These are phyloP conservation scores for Arthrobotrys entomopaga DNA, from an alignment of 2,329 filamentous ascomycete species.

Conservation along the genomic window DNA sequence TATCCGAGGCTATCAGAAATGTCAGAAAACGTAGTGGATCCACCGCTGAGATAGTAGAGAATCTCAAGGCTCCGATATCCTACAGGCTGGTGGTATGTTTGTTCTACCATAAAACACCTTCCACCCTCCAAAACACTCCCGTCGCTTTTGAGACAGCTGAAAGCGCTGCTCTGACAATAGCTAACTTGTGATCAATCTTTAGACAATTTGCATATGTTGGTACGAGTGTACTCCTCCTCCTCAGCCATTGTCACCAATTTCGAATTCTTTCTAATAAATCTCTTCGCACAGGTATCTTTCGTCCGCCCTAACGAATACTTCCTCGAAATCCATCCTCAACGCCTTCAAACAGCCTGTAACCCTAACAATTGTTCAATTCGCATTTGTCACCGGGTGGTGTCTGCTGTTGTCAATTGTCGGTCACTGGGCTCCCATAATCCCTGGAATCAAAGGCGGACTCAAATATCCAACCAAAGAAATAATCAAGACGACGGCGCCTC, in stretches of 20 bases:
- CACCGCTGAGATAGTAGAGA: conserved; percentile 53
- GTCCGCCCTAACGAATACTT: conserved; percentile 95
- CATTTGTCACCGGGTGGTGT: conserved; percentile 89
- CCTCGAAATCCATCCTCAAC: conserved; percentile 97
- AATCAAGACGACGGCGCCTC: conserved; percentile 84
- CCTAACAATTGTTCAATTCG: conserved; percentile 95
- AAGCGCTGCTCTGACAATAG: neutral
- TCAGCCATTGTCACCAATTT: conserved; percentile 3
- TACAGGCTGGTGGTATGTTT: conserved; percentile 54
- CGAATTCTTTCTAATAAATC: conserved; percentile 58
- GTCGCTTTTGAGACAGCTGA: neutral
- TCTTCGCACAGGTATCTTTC: conserved; percentile 77
- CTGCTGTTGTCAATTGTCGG: conserved; percentile 81
- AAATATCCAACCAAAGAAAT: conserved; percentile 82
- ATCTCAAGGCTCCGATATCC: conserved; percentile 54
- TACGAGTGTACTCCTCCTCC: conserved; percentile 18
- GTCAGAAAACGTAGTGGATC: conserved; percentile 51
- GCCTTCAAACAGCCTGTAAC: conserved; percentile 95
- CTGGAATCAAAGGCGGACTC: conserved; percentile 84
- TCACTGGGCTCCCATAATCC: conserved; percentile 73
- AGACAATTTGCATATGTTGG: conserved; percentile 53
- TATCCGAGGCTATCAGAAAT: conserved; percentile 46
- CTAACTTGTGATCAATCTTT: conserved; percentile 18
- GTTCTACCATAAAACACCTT: conserved; percentile 5
- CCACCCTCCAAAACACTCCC: neutral